phyloP scores from a whole-genome alignment of 306 rosid genomes.

The Cotoneaster glaucophyllus region DNA sequence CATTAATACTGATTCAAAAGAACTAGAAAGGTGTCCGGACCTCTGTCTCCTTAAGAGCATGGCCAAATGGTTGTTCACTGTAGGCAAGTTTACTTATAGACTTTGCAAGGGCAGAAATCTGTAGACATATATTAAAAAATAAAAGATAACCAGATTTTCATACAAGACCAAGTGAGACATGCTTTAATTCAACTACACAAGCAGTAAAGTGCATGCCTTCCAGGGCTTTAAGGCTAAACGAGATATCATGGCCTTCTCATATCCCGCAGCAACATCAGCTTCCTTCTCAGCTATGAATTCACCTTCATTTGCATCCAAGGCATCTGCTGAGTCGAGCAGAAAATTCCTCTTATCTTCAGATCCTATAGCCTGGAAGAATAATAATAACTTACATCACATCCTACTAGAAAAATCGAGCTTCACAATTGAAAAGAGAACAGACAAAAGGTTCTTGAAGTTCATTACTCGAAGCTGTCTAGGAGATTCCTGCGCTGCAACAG shows the following conservation, averaged over 20 bases:
- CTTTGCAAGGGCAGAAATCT: constrained; percentile 63
- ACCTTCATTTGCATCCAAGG: constrained; percentile 54
- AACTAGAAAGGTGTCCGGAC: constrained; percentile 30
- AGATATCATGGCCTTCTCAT: constrained; percentile 61
- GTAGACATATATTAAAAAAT: background rate
- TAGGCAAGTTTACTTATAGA: constrained; percentile 71
- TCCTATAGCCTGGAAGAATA: constrained; percentile 35
- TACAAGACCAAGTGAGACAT: background rate
- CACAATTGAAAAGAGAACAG: background rate
- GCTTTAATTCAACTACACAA: background rate
- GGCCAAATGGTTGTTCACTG: constrained; percentile 82
- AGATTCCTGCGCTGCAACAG: constrained; percentile 59
- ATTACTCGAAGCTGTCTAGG: constrained; percentile 64
- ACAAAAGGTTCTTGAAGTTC: background rate
- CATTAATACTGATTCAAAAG: background rate
- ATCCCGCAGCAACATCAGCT: constrained; percentile 66
- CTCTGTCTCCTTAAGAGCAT: constrained; percentile 66
- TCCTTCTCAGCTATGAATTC: constrained; percentile 47
- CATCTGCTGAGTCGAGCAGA: constrained; percentile 62
- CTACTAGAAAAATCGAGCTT: background rate
- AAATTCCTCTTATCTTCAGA: constrained; percentile 59
- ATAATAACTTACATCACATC: background rate
- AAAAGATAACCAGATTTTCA: background rate
- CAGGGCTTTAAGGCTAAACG: constrained; percentile 67
- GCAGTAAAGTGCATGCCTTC: constrained; percentile 43